Conservation (phyloP, 2,329 filamentous ascomycete genomes). For the Aspergillus sp. region DNA sequence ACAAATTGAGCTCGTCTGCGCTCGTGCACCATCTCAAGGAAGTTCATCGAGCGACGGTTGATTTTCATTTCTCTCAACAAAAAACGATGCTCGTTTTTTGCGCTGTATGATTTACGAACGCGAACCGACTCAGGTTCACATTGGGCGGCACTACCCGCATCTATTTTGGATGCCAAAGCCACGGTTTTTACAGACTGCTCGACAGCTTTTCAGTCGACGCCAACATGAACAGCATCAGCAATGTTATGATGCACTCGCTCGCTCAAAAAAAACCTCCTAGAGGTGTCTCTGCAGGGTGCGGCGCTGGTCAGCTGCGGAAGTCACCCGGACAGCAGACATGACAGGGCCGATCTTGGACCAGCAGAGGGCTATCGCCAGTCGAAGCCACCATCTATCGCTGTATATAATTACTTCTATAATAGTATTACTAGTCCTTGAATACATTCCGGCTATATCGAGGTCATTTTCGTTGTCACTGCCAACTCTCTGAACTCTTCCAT, state of each 20-base stretch:
- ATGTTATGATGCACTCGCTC: background rate
- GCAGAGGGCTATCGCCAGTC: conserved; percentile 4
- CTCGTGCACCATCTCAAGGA: conserved; percentile 34
- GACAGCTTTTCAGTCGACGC: background rate
- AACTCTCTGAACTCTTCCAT: too few relatives aligned
- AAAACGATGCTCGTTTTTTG: background rate
- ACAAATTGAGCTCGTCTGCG: conserved; percentile 37
- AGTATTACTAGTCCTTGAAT: background rate
- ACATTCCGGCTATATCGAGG: too few relatives aligned
- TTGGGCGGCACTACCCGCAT: background rate
- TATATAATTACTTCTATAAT: background rate
- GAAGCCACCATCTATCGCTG: background rate
- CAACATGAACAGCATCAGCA: background rate
- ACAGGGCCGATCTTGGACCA: background rate
- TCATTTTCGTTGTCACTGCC: too few relatives aligned
- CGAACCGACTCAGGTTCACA: background rate
- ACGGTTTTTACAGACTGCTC: background rate
- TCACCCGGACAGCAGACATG: conserved; percentile 1
- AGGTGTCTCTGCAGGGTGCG: background rate
- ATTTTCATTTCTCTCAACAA: background rate
- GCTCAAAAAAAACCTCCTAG: background rate
- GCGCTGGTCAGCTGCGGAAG: background rate
- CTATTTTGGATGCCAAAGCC: background rate
- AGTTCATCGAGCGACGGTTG: conserved; percentile 18
- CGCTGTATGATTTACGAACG: background rate